Evolutionary conservation across 306 rosid genomes (phyloP), one percentile per base, ranked within the genome.

Genomic region (Canavalia gladiata): DNA sequence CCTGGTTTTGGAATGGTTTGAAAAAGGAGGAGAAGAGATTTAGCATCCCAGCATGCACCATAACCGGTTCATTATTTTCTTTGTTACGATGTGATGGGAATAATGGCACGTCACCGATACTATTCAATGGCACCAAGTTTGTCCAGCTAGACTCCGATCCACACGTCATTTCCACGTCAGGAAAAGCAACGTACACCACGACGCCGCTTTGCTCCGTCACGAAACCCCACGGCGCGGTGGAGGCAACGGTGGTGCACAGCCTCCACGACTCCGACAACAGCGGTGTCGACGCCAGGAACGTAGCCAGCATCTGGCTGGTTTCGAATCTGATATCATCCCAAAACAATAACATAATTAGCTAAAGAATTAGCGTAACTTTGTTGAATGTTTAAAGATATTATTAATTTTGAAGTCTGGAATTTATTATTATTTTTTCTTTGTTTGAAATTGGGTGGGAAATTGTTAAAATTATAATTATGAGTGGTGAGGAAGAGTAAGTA

Each of bases 231-330:
- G 82, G 67, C 1, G 88, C 52, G 4, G 76, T 2, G 71, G 82
- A 18, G 85, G 86, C 87, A 67, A 86, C 89, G 11, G 47, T 0
- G 74, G 64, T 42, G 95, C 97, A 91, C 31, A 91, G 78, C 72
- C 84, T 76, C 98, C 98, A 93, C 3, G 98, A 89, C 69, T 91
- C 92, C 18, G 73, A 58, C 50, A 93, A 76, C 86, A 93, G 70
- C 0, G 93, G 94, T 42, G 91, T 91, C 1, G 97, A 91, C 3
- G 88, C 85, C 84, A 93, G 67, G n/a, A 90, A 77, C 51, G 86
- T 76, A 0, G 97, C 92, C 62, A 87, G 60, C 82, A 78, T 79
- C 83, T 91, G 93, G 76, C 97, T 91, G 47, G 84, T 82, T 81
- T 93, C 97, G 74, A 91, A 91, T 80, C 94, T 91, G 78, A 18